Base-by-base conservation (phyloP, 805 yeast species). In the Candida arabinofermentans region DNA sequence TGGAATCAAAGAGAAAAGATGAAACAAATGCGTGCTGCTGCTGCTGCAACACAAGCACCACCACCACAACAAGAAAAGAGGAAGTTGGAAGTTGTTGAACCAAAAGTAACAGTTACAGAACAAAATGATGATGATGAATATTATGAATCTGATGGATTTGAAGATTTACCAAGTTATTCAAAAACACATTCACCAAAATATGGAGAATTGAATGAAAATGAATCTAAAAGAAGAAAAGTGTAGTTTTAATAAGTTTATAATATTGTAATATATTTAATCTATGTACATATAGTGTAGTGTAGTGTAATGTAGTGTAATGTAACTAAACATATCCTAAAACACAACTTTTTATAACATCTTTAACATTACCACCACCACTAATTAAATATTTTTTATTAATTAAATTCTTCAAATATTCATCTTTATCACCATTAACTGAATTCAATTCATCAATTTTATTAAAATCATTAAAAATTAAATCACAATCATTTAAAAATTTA, bases 361-460 rank as follows among this genome's bases (percentile, higher is more conserved):
- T 66, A 35, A 86, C 81, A 54, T 81, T 82, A 50, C 89, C 89
- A 54, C 77, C 79, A 27, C 87, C 87, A 47, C 79, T 71, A 27
- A 75, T 41, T 32, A 79, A 64, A 54, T 74, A 80, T 54, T 74
- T 75, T 50, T 76, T 74, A 24, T 69, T 62, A 1, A 67, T 59
- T 37, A 76, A 57, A 42, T 62, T 64, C 14, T 67, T 69, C 19
- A 57, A 34, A 19, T 53, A 51, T 22, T 37, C 48, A 12, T 50
- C 54, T 27, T 46, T 36, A 17, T 50, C 49, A 10, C 37, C 27
- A 8, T 36, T 29, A n/a, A 27, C 18, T 5, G n/a, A 12, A 17
- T 44, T 46, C 12, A 50, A 30, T 35, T 54, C 52, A 14, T 46
- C 45, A 12, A 51, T 54, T 29, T 64, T 69, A 30, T 64, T 67